A percentile compares a stretch with the other conserved stretches of the same genome.
Evolutionary conservation across 2,329 filamentous ascomycete species (phyloP).

Genomic region (Cercospora citrullina): DNA sequence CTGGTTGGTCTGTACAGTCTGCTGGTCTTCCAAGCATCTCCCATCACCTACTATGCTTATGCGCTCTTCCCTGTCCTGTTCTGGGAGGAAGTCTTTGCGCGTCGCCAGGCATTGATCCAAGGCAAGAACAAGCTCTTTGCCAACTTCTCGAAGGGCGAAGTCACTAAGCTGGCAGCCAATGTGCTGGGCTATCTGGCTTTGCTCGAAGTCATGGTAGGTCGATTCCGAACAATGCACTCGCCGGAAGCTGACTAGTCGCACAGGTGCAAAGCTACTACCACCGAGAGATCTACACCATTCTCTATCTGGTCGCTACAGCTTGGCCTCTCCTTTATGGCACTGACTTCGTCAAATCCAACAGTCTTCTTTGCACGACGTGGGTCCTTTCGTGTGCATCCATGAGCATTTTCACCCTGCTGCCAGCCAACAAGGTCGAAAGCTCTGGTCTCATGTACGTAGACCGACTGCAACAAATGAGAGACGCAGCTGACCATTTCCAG

Average conservation of each 20-base stretch:
- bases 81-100: constrained; percentile 92
- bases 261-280: constrained; percentile 91
- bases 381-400: constrained; percentile 73
- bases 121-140: constrained; percentile 69
- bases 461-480: not conserved
- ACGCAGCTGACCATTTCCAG: constrained; percentile 46
- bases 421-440: constrained; percentile 81
- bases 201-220: constrained; percentile 67
- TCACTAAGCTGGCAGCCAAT: constrained; percentile 64
- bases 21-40: constrained; percentile 76
- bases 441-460: constrained; percentile 67
- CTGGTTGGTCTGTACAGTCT: constrained; percentile 76
- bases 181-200: constrained; percentile 67
- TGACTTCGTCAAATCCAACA: constrained; percentile 68
- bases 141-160: constrained; percentile 60
- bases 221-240: not conserved
- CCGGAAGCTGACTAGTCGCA: constrained; percentile 5
- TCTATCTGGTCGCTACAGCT: constrained; percentile 72
- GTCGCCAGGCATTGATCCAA: constrained; percentile 66
- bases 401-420: constrained; percentile 87
- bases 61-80: constrained; percentile 90
- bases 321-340: constrained; percentile 78
- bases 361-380: constrained; percentile 69
- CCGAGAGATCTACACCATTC: constrained; percentile 78
- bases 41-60: constrained; percentile 84